A percentile compares a stretch with the other conserved stretches of the same genome.
These are phyloP conservation scores for Xylariaceae sp. DNA, from an alignment of 2,329 filamentous ascomycete species.

Conservation along the genomic window DNA sequence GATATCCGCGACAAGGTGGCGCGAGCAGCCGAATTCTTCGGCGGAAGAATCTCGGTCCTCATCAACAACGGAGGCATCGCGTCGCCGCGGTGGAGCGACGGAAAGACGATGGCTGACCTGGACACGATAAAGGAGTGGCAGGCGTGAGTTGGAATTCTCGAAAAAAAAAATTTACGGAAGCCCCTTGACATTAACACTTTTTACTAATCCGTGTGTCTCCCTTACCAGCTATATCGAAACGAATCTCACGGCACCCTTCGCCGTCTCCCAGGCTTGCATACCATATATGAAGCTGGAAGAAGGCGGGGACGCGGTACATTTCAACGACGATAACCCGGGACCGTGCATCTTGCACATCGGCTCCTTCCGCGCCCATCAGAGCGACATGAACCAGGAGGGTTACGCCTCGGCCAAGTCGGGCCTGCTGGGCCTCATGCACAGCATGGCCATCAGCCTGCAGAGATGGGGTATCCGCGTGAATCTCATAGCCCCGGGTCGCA, in stretches of 20 bases:
- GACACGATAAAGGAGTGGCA: conserved; percentile 39
- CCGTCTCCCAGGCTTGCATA: conserved; percentile 40
- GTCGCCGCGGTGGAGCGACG: conserved; percentile 36
- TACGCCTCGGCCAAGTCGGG: conserved; percentile 38
- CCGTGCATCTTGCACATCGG: conserved; percentile 43
- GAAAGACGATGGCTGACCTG: conserved; percentile 40
- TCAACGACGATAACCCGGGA: conserved; percentile 25
- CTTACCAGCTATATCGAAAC: conserved; percentile 37
- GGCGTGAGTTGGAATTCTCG: conserved; percentile 22
- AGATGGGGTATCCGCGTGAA: conserved; percentile 1
- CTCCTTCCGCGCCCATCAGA: conserved; percentile 40
- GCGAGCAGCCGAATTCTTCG: conserved; percentile 32
- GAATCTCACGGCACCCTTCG: conserved; percentile 42
- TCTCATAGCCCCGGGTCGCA: neutral
- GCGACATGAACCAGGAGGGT: conserved; percentile 43
- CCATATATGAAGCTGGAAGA: conserved; percentile 37
- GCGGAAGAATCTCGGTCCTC: conserved; percentile 34
- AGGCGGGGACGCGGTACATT: neutral
- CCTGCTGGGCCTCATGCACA: neutral
- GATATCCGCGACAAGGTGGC: conserved; percentile 33
- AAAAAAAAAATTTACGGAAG: neutral
- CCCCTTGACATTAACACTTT: neutral
- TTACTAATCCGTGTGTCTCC: neutral
- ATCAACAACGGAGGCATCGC: conserved; percentile 36
- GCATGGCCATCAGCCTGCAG: neutral